Percentiles rank a stretch among this genome's conserved stretches.
phyloP scores from a whole-genome alignment of 2,329 filamentous ascomycete genomes.

The Balansia obtecta region DNA sequence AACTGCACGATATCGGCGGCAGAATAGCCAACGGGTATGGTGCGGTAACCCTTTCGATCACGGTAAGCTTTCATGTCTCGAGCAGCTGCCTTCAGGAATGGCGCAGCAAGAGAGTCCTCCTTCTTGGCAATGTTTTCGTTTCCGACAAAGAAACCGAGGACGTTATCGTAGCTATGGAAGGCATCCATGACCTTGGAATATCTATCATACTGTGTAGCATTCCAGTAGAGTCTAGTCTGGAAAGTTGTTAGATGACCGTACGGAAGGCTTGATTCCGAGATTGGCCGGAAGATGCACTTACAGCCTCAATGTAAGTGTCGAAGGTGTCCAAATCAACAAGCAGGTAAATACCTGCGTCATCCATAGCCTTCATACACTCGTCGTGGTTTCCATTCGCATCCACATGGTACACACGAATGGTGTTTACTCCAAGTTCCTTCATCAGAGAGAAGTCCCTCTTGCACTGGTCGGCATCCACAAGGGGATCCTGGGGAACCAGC shows the following conservation, averaged over 20 bases:
- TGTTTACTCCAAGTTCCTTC: slow-evolving; percentile 68
- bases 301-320: slow-evolving; percentile 52
- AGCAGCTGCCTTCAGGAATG: slow-evolving; percentile 71
- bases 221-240: slow-evolving; percentile 56
- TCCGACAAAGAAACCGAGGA: slow-evolving; percentile 74
- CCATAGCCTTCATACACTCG: slow-evolving; percentile 71
- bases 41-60: slow-evolving; percentile 60
- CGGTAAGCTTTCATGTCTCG: slow-evolving; percentile 77
- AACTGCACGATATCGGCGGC: slow-evolving; percentile 69
- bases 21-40: slow-evolving; percentile 77
- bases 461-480: slow-evolving; percentile 66
- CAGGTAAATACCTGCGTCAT: slow-evolving; percentile 69
- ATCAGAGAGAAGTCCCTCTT: slow-evolving; percentile 63
- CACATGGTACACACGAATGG: slow-evolving; percentile 82
- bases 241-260: background rate
- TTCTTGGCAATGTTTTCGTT: slow-evolving; percentile 69
- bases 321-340: slow-evolving; percentile 76
- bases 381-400: slow-evolving; percentile 58
- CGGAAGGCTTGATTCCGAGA: background rate
- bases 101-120: slow-evolving; percentile 51
- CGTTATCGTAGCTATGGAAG: slow-evolving; percentile 67
- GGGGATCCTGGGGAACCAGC: slow-evolving; percentile 53
- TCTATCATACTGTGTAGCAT: slow-evolving; percentile 52
- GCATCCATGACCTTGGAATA: slow-evolving; percentile 65
- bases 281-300: slow-evolving; percentile 20